phyloP scores from a whole-genome alignment of 108 stramenopile species.

The Nitzschia putrida region DNA sequence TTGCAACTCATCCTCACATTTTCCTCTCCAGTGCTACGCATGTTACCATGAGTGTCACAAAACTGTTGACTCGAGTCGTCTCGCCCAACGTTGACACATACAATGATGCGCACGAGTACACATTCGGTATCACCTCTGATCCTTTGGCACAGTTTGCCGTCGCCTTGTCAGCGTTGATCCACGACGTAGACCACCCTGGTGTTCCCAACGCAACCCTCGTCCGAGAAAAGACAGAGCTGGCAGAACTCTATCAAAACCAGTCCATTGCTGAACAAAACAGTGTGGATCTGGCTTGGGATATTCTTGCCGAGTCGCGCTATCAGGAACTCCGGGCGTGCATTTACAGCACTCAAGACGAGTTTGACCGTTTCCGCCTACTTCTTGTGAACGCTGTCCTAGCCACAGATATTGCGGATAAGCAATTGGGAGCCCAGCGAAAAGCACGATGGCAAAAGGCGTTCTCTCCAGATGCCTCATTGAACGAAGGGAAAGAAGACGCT shows the following conservation, averaged over 20 bases:
- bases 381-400: constrained; percentile 41
- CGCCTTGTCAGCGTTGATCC: constrained; percentile 23
- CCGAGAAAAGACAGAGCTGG: constrained; percentile 6
- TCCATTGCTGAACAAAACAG: constrained; percentile 13
- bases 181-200: constrained; percentile 26
- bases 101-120: constrained; percentile 6
- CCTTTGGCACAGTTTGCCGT: constrained; percentile 25
- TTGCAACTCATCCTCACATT: neutral
- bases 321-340: constrained; percentile 26
- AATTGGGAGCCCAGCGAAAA: constrained; percentile 27
- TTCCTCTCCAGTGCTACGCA: neutral
- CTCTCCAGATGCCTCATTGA: neutral
- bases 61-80: constrained; percentile 10
- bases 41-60: constrained; percentile 22
- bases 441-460: constrained; percentile 45
- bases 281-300: constrained; percentile 17
- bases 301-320: constrained; percentile 33
- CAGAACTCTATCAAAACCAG: constrained; percentile 1
- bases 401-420: constrained; percentile 45
- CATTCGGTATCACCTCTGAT: constrained; percentile 25
- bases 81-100: neutral
- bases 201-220: constrained; percentile 1
- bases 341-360: constrained; percentile 21
- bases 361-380: constrained; percentile 36
- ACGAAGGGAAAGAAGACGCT: neutral